These are phyloP conservation scores for Astrocystis sublimbata DNA, from an alignment of 495 filamentous ascomycete genomes.

Conservation along the genomic window DNA sequence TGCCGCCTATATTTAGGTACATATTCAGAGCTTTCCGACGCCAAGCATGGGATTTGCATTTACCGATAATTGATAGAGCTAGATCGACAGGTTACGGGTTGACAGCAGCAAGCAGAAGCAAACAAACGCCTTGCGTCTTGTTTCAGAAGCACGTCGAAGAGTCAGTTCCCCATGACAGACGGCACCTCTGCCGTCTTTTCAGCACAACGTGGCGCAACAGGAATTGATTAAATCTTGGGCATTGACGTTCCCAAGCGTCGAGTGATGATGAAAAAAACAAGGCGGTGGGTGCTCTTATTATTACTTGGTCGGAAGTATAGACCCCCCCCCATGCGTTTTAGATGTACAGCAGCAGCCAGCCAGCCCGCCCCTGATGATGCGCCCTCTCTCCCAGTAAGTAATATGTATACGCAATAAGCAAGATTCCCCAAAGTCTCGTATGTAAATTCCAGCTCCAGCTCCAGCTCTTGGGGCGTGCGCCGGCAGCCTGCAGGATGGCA, in stretches of 20 bases:
- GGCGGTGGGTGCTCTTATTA: background rate
- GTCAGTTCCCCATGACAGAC: background rate
- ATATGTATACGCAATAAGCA: background rate
- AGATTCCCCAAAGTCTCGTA: background rate
- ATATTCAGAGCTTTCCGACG: background rate
- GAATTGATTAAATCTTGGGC: background rate
- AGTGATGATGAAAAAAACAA: background rate
- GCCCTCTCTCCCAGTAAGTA: too few species aligned
- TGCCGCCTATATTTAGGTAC: background rate
- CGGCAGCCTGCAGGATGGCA: background rate
- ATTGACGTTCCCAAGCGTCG: background rate
- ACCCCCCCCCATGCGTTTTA: background rate
- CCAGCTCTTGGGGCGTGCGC: background rate
- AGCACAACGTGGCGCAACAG: background rate
- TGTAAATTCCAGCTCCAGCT: too few species aligned
- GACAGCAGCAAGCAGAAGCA: too few species aligned
- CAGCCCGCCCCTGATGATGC: too few species aligned
- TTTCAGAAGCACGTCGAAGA: background rate
- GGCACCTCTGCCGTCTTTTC: background rate
- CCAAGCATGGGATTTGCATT: background rate
- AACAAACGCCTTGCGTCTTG: background rate
- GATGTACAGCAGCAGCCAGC: background rate
- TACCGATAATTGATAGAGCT: background rate
- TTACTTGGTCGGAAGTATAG: background rate
- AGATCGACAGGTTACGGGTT: too few species aligned